phyloP scores from a whole-genome alignment of 2,329 filamentous ascomycete genomes.

The Neocucurbitaria cava region DNA sequence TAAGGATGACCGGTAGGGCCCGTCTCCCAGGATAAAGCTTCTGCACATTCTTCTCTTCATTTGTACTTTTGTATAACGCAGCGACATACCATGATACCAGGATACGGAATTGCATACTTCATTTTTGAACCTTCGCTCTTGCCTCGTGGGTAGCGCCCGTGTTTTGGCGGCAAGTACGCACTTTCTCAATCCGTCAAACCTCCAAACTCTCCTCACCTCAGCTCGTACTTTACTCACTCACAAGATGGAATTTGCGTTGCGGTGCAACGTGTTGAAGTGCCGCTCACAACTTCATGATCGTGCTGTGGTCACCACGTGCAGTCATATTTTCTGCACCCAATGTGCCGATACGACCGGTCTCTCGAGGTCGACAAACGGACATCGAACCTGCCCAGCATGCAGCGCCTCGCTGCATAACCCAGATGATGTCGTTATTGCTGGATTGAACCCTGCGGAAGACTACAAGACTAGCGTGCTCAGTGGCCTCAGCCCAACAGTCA shows the following conservation, averaged over 20 bases:
- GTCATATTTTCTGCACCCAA: slow-evolving; percentile 83
- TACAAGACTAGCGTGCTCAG: slow-evolving; percentile 88
- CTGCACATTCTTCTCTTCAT: neutral
- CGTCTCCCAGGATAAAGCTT: neutral
- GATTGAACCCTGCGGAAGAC: slow-evolving; percentile 81
- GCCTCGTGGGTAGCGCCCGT: slow-evolving; percentile 13
- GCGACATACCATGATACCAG: slow-evolving; percentile 32
- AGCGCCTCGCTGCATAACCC: slow-evolving; percentile 69
- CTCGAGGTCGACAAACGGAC: slow-evolving; percentile 59
- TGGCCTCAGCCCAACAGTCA: slow-evolving; percentile 78
- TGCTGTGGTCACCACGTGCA: slow-evolving; percentile 89
- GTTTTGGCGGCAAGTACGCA: slow-evolving; percentile 8
- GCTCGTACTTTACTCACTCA: too few relatives aligned
- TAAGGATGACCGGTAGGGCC: slow-evolving; percentile 44
- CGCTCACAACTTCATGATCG: slow-evolving; percentile 70
- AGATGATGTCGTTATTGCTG: slow-evolving; percentile 76
- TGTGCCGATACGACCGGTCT: slow-evolving; percentile 74
- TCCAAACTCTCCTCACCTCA: slow-evolving; percentile 1
- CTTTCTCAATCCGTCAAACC: slow-evolving; percentile 4
- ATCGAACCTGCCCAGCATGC: slow-evolving; percentile 78
- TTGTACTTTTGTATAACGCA: slow-evolving; percentile 19
- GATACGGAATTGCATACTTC: slow-evolving; percentile 5
- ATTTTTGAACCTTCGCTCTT: slow-evolving; percentile 16
- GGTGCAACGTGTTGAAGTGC: slow-evolving; percentile 83
- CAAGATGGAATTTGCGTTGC: slow-evolving; percentile 74